Percentiles rank a stretch among this genome's conserved stretches.
phyloP scores from a whole-genome alignment of 2,329 filamentous ascomycete genomes.

The Hansfordia pulvinata region DNA sequence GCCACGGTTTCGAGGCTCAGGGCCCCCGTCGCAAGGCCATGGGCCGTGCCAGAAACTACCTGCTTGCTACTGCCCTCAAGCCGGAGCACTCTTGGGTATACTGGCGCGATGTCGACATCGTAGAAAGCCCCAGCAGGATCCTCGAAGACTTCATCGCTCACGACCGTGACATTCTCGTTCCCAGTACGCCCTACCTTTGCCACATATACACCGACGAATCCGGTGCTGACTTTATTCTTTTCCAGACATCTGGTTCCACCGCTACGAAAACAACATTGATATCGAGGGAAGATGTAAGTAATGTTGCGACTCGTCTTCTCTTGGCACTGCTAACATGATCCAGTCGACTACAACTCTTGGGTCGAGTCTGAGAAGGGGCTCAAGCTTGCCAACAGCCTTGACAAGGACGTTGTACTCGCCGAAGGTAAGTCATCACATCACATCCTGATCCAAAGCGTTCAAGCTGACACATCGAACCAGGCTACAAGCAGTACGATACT shows the following conservation, averaged over 20 bases:
- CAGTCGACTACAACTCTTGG: slow-evolving; percentile 99
- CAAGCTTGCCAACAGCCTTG: slow-evolving; percentile 57
- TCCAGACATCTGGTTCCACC: slow-evolving; percentile 91
- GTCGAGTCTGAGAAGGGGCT: slow-evolving; percentile 79
- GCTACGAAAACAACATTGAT: slow-evolving; percentile 66
- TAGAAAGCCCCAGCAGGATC: slow-evolving; percentile 75
- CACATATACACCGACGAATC: not conserved
- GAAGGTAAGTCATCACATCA: slow-evolving; percentile 49
- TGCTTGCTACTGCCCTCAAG: slow-evolving; percentile 73
- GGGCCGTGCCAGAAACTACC: slow-evolving; percentile 82
- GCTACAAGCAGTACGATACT: slow-evolving; percentile 88
- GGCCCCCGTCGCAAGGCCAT: slow-evolving; percentile 83
- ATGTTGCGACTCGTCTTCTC: not conserved
- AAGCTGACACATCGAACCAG: slow-evolving; percentile 24
- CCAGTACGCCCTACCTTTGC: slow-evolving; percentile 66
- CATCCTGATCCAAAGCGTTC: slow-evolving; percentile 6
- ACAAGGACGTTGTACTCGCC: slow-evolving; percentile 72
- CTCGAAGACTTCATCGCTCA: slow-evolving; percentile 93
- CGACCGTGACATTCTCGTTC: slow-evolving; percentile 83
- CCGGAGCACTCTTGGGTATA: slow-evolving; percentile 97
- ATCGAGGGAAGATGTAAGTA: slow-evolving; percentile 86
- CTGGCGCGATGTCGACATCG: slow-evolving; percentile 95
- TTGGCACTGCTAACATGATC: slow-evolving; percentile 12
- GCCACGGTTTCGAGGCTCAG: slow-evolving; percentile 79
- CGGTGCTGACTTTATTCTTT: slow-evolving; percentile 3